These are phyloP conservation scores for Fusarium oxysporum DNA, from an alignment of 2,329 filamentous ascomycete species.

Conservation along the genomic window DNA sequence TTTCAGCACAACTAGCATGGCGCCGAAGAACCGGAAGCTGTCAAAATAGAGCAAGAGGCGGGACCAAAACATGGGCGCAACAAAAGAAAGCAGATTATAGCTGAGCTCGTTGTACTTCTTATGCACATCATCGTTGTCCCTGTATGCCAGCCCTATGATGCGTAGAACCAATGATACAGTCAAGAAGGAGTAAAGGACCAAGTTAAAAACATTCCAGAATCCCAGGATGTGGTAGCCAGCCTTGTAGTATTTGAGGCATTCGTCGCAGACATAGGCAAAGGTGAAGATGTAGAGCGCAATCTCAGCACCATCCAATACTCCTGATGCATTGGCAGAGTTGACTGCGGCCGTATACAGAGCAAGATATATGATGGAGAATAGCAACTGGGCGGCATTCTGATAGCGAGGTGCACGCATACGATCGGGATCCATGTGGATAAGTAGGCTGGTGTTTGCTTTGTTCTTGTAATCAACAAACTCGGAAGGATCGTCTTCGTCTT, in stretches of 20 bases:
- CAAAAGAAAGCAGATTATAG: conserved; percentile 95
- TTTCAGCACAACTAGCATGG: conserved; percentile 97
- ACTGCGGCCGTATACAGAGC: conserved; percentile 89
- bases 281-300: conserved; percentile 91
- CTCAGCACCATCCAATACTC: conserved; percentile 87
- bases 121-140: conserved; percentile 58
- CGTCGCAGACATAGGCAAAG: conserved; percentile 88
- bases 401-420: conserved; percentile 93
- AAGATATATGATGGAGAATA: conserved; percentile 86
- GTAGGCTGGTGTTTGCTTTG: conserved; percentile 81
- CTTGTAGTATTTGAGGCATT: conserved; percentile 90
- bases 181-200: conserved; percentile 81
- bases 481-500: conserved; percentile 91
- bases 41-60: conserved; percentile 93
- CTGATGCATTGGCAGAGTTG: conserved; percentile 89
- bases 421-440: conserved; percentile 89
- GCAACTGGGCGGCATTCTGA: conserved; percentile 89
- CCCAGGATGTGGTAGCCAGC: conserved; percentile 90
- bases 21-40: conserved; percentile 93
- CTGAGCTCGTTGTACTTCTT: conserved; percentile 79
- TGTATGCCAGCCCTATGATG: conserved; percentile 79
- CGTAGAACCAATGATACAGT: conserved; percentile 82
- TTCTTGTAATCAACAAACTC: conserved; percentile 89
- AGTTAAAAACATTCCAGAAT: conserved; percentile 98
- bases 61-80: conserved; percentile 96